Conservation (phyloP, 306 rosid genomes). For the Quercus dentata region DNA sequence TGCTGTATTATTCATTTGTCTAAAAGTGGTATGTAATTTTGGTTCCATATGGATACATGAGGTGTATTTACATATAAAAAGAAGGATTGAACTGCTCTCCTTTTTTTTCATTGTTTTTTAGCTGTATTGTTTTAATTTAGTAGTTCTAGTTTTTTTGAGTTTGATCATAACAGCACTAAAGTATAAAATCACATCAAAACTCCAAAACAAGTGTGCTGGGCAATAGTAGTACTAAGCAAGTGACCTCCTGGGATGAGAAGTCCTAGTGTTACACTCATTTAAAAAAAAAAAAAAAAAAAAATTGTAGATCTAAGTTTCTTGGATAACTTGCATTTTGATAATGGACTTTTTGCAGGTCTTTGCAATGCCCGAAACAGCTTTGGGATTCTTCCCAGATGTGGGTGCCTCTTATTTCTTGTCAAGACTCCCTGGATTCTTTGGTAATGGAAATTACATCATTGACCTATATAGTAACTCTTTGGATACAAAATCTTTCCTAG, state of each 20-base stretch:
- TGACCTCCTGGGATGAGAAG: too few species aligned
- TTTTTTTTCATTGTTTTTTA: not conserved
- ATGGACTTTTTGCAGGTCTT: slow-evolving; percentile 51
- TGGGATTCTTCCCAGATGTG: slow-evolving; percentile 95
- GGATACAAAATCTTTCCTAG: slow-evolving; percentile 3
- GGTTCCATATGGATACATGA: not conserved
- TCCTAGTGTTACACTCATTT: too few species aligned
- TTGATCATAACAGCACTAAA: too few species aligned
- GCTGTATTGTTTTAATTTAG: too few species aligned
- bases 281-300: too few species aligned
- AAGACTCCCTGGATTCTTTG: slow-evolving; percentile 87
- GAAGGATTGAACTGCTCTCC: too few species aligned
- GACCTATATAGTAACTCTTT: not conserved
- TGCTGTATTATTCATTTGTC: too few species aligned
- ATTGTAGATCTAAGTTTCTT: not conserved
- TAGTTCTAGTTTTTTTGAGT: not conserved
- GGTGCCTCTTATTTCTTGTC: slow-evolving; percentile 89
- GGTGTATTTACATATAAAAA: not conserved
- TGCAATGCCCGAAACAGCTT: slow-evolving; percentile 95
- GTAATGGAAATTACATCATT: slow-evolving; percentile 43
- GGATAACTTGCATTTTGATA: slow-evolving; percentile 1
- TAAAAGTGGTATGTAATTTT: too few species aligned
- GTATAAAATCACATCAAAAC: too few species aligned
- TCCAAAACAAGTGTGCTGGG: too few species aligned
- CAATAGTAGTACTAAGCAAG: too few species aligned